Conservation (phyloP, 2,329 filamentous ascomycete species). For the Plectosphaerella cucumerina region DNA sequence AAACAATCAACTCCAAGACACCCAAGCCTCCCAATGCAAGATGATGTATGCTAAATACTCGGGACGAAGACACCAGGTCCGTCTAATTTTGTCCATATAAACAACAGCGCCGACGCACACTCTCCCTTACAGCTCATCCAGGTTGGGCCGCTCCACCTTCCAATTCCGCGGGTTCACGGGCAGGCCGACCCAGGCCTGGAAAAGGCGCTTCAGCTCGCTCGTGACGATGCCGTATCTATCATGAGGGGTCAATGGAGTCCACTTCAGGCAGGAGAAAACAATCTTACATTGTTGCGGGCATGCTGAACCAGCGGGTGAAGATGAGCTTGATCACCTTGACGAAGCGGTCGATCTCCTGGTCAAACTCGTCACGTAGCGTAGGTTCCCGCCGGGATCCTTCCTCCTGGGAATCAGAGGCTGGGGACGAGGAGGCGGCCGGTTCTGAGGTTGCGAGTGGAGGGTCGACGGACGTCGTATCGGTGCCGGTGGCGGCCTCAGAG, state of each 20-base stretch:
- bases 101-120: background rate
- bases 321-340: conserved; percentile 62
- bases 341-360: conserved; percentile 61
- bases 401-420: conserved; percentile 5
- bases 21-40: background rate
- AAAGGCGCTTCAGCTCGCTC: conserved; percentile 41
- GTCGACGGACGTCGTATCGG: conserved; percentile 12
- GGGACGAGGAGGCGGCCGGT: conserved; percentile 2
- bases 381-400: conserved; percentile 30
- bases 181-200: conserved; percentile 48
- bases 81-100: background rate
- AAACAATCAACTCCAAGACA: background rate
- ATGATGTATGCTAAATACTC: background rate
- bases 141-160: conserved; percentile 36
- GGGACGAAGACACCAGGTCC: conserved; percentile 2
- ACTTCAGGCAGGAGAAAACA: conserved; percentile 34
- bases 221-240: conserved; percentile 37
- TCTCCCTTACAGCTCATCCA: conserved; percentile 43
- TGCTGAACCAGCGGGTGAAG: conserved; percentile 61
- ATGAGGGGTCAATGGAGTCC: conserved; percentile 1
- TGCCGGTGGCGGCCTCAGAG: conserved; percentile 14
- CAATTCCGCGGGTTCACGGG: conserved; percentile 46
- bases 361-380: conserved; percentile 53
- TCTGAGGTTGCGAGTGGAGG: conserved; percentile 24
- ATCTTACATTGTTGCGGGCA: conserved; percentile 69